Evolutionary conservation across 441 rosid genomes (phyloP).

Genomic region (Theobroma grandiflorum): DNA sequence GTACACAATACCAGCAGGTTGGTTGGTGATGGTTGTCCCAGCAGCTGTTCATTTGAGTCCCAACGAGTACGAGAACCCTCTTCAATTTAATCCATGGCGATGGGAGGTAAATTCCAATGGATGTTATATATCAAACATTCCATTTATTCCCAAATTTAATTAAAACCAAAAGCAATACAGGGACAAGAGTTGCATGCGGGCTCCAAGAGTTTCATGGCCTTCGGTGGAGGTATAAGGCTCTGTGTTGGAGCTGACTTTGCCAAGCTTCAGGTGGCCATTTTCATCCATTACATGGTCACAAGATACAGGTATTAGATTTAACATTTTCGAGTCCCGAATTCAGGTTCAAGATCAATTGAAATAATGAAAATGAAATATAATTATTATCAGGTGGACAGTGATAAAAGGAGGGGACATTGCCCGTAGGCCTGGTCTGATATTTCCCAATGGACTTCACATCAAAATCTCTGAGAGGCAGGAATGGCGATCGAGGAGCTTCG

Average conservation of each 20-base stretch:
- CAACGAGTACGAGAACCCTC: slow-evolving; percentile 23
- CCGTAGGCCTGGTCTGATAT: slow-evolving; percentile 22
- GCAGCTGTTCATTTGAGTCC: slow-evolving; percentile 21
- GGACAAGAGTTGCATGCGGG: slow-evolving; percentile 39
- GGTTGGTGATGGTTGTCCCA: slow-evolving; percentile 21
- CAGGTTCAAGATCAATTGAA: too few species aligned
- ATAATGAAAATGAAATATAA: neutral
- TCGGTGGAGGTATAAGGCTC: slow-evolving; percentile 44
- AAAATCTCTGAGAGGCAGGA: slow-evolving; percentile 7
- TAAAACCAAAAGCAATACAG: slow-evolving; percentile 12
- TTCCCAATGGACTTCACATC: slow-evolving; percentile 32
- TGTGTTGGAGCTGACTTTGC: slow-evolving; percentile 48
- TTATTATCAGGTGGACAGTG: slow-evolving; percentile 22
- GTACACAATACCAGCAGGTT: slow-evolving; percentile 50
- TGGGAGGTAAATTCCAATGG: slow-evolving; percentile 23
- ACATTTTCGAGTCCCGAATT: neutral
- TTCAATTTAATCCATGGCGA: slow-evolving; percentile 30
- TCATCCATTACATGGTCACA: slow-evolving; percentile 44
- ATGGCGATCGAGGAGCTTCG: neutral
- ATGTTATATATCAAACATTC: neutral
- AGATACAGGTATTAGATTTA: slow-evolving; percentile 36
- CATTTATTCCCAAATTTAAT: neutral
- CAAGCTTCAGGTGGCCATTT: slow-evolving; percentile 43
- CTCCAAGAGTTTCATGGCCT: slow-evolving; percentile 48
- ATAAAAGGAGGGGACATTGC: slow-evolving; percentile 27